phyloP scores from a whole-genome alignment of 148 eudicot species.

The Selenicereus undatus region DNA sequence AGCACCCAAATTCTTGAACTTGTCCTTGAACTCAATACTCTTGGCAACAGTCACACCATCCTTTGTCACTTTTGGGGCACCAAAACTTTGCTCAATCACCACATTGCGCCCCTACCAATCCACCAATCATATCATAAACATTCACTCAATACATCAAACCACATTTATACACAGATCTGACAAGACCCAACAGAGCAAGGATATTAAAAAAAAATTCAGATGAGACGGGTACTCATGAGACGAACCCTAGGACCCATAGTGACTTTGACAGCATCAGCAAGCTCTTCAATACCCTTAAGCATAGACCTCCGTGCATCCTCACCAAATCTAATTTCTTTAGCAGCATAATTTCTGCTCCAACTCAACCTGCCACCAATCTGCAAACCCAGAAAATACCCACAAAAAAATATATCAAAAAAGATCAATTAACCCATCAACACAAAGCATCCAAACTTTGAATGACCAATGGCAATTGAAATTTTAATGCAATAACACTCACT shows the following conservation, averaged over 20 bases:
- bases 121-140: slow-evolving; percentile 36
- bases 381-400: background rate
- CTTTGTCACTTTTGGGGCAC: slow-evolving; percentile 87
- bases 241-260: slow-evolving; percentile 99
- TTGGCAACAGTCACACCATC: slow-evolving; percentile 97
- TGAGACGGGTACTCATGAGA: background rate
- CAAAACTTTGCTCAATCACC: slow-evolving; percentile 76
- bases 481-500: slow-evolving; percentile 9
- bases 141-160: slow-evolving; percentile 33
- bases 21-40: slow-evolving; percentile 84
- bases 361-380: slow-evolving; percentile 57
- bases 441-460: background rate
- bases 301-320: slow-evolving; percentile 77
- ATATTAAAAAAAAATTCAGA: background rate
- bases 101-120: slow-evolving; percentile 76
- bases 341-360: slow-evolving; percentile 89
- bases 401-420: background rate
- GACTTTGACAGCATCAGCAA: slow-evolving; percentile 93
- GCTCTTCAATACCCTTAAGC: slow-evolving; percentile 91
- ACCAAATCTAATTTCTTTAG: slow-evolving; percentile 86
- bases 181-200: background rate
- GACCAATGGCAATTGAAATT: background rate
- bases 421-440: background rate
- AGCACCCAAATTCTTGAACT: slow-evolving; percentile 97
- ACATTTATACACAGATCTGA: slow-evolving; percentile 15